Conservation (phyloP, 1,284 basidiomycete species). For the Porodaedalea pini region DNA sequence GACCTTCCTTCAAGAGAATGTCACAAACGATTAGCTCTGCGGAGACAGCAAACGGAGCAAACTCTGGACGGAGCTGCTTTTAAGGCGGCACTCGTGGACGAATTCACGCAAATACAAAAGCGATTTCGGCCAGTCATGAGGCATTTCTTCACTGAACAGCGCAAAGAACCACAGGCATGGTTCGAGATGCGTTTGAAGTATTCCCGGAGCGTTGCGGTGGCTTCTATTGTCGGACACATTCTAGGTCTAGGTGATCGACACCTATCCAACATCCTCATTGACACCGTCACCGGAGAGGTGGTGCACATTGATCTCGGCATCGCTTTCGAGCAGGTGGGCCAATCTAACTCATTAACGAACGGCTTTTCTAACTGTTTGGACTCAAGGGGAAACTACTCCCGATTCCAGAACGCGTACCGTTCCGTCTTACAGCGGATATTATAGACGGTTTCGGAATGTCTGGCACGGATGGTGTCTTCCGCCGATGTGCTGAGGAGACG, state of each 20-base stretch:
- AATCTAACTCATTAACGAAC: background rate
- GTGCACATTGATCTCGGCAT: slow-evolving; percentile 96
- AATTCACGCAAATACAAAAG: slow-evolving; percentile 52
- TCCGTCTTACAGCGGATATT: slow-evolving; percentile 91
- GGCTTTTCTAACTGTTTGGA: background rate
- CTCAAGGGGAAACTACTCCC: slow-evolving; percentile 75
- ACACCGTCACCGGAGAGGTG: slow-evolving; percentile 80
- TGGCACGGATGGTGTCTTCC: slow-evolving; percentile 92
- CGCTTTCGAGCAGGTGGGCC: slow-evolving; percentile 86
- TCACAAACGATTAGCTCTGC: slow-evolving; percentile 30
- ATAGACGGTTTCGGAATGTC: slow-evolving; percentile 91
- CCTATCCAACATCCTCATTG: slow-evolving; percentile 88
- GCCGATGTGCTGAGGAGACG: slow-evolving; percentile 93
- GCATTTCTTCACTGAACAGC: slow-evolving; percentile 89
- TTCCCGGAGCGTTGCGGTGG: slow-evolving; percentile 87
- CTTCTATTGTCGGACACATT: slow-evolving; percentile 91
- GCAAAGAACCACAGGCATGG: slow-evolving; percentile 88
- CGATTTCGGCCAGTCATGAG: slow-evolving; percentile 86
- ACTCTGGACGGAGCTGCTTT: background rate
- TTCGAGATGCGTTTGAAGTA: slow-evolving; percentile 92
- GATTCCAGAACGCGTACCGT: slow-evolving; percentile 89
- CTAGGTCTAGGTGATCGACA: slow-evolving; percentile 94
- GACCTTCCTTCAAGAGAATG: slow-evolving; percentile 29
- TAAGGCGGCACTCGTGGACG: slow-evolving; percentile 38
- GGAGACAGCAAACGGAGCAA: slow-evolving; percentile 21